Base-by-base conservation (phyloP, 306 rosid genomes). In the Begonia fuchsioides region DNA sequence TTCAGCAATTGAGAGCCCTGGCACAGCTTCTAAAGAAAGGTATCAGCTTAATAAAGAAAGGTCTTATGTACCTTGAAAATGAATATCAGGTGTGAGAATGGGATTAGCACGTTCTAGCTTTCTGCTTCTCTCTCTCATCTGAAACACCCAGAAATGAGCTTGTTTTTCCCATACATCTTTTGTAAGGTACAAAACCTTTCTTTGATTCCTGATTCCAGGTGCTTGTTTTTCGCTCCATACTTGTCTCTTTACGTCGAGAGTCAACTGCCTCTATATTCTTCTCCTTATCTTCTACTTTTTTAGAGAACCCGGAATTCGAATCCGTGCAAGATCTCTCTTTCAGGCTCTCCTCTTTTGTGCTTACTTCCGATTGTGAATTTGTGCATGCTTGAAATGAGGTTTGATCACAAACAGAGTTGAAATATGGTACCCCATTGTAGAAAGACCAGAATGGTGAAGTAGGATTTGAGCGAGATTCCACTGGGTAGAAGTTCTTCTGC, bases 311-410 rank as follows among this genome's bases (percentile, higher is more conserved):
- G 7, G 61, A 47, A 51, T 65, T 80, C 14, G 82, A 76, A 55
- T 70, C 77, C 12, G 62, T 61, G 58, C 68, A 65, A 38, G 80
- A 73, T 17, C 53, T 66, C 67, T 76, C 87, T 61, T 66, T 66
- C 56, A 40, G 68, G 44, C 61, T 64, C 55, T 74, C 72, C 54
- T 55, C 56, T 10, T 52, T 50, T 44, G 65, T 41, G 0, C 14
- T 10, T 41, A 41, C 12, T n/a, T 41, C 45, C 45, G 14, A 6
- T 4, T 41, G 45, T 26, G 35, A 26, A 26, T 57, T 38, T 39
- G 38, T 7, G 17, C 10, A 2, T 10, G 52, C 40, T 17, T 57
- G n/a, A 5, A 1, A 38, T 38, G 13, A 38, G 51, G 51, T 43
- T 32, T 43, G 12, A 43, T 16, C 54, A 17, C 56, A 52, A 40